Conservation (phyloP, 2,329 filamentous ascomycete species). For the Nannizziopsis barbatae region DNA sequence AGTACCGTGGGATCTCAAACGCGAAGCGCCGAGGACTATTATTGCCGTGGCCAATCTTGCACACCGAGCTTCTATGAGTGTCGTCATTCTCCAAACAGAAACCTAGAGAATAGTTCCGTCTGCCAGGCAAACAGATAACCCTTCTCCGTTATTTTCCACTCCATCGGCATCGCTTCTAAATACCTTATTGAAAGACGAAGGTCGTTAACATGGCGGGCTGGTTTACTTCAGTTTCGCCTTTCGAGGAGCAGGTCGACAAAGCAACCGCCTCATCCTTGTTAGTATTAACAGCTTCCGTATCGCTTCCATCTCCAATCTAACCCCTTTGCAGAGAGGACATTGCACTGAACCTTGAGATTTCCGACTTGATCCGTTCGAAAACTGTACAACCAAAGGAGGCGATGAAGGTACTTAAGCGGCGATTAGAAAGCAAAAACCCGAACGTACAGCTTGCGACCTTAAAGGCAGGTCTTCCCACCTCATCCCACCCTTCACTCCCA, state of each 20-base stretch:
- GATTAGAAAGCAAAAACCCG: conserved; percentile 94
- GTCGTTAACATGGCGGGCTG: conserved; percentile 76
- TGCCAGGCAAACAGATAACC: neutral
- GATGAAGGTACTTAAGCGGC: conserved; percentile 88
- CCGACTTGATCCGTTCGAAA: conserved; percentile 93
- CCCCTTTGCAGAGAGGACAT: conserved; percentile 67
- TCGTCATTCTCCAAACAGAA: conserved; percentile 6
- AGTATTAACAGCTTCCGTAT: conserved; percentile 24
- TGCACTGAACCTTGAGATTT: conserved; percentile 93
- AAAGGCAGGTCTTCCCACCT: conserved; percentile 49
- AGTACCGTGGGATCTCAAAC: neutral
- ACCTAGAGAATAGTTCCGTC: neutral
- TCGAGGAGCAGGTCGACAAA: conserved; percentile 95
- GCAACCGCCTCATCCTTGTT: conserved; percentile 91
- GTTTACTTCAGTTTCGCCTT: conserved; percentile 83
- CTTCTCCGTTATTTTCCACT: neutral
- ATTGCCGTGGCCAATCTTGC: neutral
- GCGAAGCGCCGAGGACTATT: conserved; percentile 1
- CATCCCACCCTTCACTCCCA: conserved; percentile 15
- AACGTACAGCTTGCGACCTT: conserved; percentile 93
- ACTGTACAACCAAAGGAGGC: conserved; percentile 95
- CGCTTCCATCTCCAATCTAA: conserved; percentile 1
- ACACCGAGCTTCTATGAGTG: neutral
- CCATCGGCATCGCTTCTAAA: neutral
- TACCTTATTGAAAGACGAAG: neutral